Evolutionary conservation across 805 yeast species (phyloP), one percentile per base, ranked within the genome.

Genomic region (Kuraishia capsulata): DNA sequence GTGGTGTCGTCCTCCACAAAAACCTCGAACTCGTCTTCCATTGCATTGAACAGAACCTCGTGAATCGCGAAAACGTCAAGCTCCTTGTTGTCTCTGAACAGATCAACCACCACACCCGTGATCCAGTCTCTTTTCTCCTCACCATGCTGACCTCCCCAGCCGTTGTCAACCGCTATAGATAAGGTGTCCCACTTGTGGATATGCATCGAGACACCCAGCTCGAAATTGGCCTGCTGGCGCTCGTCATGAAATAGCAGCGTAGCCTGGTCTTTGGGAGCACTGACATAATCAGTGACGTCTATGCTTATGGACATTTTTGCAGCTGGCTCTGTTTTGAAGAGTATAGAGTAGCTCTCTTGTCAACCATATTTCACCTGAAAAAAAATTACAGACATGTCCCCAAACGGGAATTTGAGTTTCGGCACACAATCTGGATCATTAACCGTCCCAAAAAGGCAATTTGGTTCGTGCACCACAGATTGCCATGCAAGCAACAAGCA

Each of bases 111-210:
- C 11, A 85, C 64, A 4, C 86, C 94, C 4, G 85, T 76, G 45
- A 90, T 71, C 98, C 98, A 92, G 56, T 92, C 98, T 53, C 99
- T 71, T 58, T 92, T 92, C 29, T 85, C 97, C 1, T 71, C 76
- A 11, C 95, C 81, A 26, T 85, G 83, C 11, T 96, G 78, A 1
- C 98, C 99, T 42, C 98, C 99, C 97, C 98, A 92, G 23, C 70
- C 66, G 56, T 85, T 87, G 4, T 77, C 94, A 8, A 92, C 97
- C 0, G 98, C 98, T 1, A 84, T 81, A 35, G 74, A 70, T 37
- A 92, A 64, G 19, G 83, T 88, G 42, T 88, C 92, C 98, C 98
- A 92, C 42, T 73, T 70, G 57, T 89, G 77, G n/a, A 92, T 61
- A 26, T 84, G 78, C 95, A 89, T 83, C 23, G 96, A 81, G 1